phyloP scores from a whole-genome alignment of 2,329 filamentous ascomycete genomes.

The Chalaropsis ovoidea region DNA sequence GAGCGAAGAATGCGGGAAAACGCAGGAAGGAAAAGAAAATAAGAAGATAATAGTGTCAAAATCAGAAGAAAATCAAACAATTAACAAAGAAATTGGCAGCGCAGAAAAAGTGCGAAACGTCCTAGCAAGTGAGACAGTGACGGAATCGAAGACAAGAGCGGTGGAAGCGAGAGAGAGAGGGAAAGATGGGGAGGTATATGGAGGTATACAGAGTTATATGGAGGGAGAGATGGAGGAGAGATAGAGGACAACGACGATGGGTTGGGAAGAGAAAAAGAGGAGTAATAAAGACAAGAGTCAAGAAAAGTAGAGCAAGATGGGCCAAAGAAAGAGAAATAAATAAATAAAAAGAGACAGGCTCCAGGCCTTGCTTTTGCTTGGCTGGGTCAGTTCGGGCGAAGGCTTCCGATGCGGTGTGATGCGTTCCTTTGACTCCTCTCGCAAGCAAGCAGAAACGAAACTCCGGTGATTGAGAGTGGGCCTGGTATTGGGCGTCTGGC shows the following conservation, averaged over 20 bases:
- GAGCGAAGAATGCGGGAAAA: not conserved
- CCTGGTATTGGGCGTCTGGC: not conserved
- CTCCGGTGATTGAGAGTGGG: not conserved
- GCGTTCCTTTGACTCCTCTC: conserved; percentile 11
- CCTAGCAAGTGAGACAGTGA: conserved; percentile 10
- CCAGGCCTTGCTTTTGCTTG: not conserved
- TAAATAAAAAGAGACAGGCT: not conserved
- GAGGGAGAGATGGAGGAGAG: not conserved
- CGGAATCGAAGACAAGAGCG: not conserved
- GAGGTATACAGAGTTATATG: too few species aligned
- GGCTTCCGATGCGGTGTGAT: conserved; percentile 11
- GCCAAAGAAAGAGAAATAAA: too few species aligned
- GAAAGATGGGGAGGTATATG: too few species aligned
- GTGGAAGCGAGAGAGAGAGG: conserved; percentile 4
- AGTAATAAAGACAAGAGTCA: not conserved
- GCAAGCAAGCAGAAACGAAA: not conserved
- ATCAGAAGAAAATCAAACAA: not conserved
- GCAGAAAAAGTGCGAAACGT: conserved; percentile 5
- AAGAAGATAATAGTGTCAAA: not conserved
- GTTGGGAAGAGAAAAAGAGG: not conserved
- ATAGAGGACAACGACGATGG: not conserved
- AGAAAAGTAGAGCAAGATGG: not conserved
- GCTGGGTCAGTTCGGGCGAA: conserved; percentile 1
- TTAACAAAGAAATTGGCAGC: conserved; percentile 5
- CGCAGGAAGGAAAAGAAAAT: not conserved